Percentiles rank a stretch among this genome's conserved stretches.
Evolutionary conservation across 192 early-diverging fungal species (phyloP).

Genomic region (Umbelopsis sp.): DNA sequence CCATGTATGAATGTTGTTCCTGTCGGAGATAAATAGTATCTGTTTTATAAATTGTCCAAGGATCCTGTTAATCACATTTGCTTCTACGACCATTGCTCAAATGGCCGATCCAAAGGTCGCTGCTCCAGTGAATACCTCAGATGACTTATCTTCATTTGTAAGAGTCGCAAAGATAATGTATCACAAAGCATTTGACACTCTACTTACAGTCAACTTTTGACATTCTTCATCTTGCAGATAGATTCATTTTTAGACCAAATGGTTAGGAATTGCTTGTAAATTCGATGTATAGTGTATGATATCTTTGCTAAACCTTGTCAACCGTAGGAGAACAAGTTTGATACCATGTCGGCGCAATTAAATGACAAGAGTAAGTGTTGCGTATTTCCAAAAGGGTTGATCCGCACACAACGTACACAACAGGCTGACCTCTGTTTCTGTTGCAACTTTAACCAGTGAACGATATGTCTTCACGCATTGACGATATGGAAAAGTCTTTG

Average conservation of each 20-base stretch:
- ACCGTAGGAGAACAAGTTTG: neutral
- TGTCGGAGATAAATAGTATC: slow-evolving; percentile 4
- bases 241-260: slow-evolving; percentile 19
- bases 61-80: neutral
- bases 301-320: neutral
- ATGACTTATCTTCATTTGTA: slow-evolving; percentile 16
- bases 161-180: neutral
- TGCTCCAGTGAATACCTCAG: neutral
- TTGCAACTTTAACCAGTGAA: neutral
- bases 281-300: neutral
- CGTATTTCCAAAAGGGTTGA: neutral
- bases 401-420: neutral
- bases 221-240: neutral
- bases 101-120: neutral
- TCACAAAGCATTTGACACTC: no score
- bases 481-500: slow-evolving; percentile 13
- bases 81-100: neutral
- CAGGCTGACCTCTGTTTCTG: no score
- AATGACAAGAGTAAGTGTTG: slow-evolving; percentile 8
- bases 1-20: neutral
- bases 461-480: slow-evolving; percentile 9
- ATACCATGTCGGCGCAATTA: slow-evolving; percentile 3
- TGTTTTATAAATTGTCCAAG: neutral
- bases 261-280: neutral
- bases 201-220: neutral